Conservation (phyloP, 2,329 filamentous ascomycete species). For the Reticulascus tulasneorum region DNA sequence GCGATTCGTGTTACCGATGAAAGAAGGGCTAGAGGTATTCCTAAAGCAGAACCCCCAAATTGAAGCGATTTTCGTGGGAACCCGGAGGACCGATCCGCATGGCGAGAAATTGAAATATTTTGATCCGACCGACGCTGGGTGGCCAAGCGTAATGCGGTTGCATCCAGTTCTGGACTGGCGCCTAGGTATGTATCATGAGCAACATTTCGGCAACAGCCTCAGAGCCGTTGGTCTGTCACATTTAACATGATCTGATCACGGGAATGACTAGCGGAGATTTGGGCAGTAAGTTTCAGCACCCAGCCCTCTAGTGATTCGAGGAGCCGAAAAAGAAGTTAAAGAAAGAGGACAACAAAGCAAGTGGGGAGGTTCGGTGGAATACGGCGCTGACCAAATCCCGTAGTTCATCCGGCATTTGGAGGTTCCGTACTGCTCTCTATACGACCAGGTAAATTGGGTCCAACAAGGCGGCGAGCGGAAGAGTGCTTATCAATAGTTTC, state of each 20-base stretch:
- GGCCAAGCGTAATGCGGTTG: constrained; percentile 89
- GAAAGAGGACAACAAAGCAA: not conserved
- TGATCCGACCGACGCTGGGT: constrained; percentile 80
- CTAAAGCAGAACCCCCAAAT: constrained; percentile 61
- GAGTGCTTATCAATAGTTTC: not conserved
- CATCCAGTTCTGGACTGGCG: constrained; percentile 98
- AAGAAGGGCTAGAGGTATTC: constrained; percentile 74
- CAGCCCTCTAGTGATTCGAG: no score
- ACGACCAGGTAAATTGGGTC: constrained; percentile 53
- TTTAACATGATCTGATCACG: not conserved
- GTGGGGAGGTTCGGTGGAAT: not conserved
- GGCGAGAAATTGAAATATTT: constrained; percentile 76
- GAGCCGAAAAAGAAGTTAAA: not conserved
- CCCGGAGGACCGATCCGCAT: constrained; percentile 87
- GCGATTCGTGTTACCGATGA: constrained; percentile 76
- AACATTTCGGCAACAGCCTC: no score
- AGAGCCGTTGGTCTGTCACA: not conserved
- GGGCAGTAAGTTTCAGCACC: constrained; percentile 70
- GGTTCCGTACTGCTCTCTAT: constrained; percentile 81
- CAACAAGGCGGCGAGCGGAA: accelerated
- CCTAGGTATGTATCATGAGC: constrained; percentile 50
- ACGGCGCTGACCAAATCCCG: not conserved
- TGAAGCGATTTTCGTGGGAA: constrained; percentile 81
- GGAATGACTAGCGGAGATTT: constrained; percentile 63
- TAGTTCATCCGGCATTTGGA: constrained; percentile 76